A percentile compares a stretch with the other conserved stretches of the same genome.
Evolutionary conservation across 2,329 filamentous ascomycete genomes (phyloP).

Genomic region (Stenocarpella maydis): DNA sequence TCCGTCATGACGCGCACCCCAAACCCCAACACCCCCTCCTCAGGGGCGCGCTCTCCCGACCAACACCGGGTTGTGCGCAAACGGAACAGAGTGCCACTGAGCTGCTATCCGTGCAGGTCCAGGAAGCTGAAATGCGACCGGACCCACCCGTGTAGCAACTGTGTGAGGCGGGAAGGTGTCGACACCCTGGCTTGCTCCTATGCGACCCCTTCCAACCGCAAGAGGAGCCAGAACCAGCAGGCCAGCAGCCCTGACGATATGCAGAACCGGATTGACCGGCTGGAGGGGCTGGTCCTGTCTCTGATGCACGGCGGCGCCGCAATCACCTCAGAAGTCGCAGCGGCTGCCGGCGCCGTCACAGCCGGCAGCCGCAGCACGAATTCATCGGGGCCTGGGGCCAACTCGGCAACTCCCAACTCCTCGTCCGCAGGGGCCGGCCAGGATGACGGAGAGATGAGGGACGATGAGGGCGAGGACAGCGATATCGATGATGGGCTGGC

Average conservation of each 20-base stretch:
- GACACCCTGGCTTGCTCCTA: slow-evolving; percentile 86
- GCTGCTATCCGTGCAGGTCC: slow-evolving; percentile 89
- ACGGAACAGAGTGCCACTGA: slow-evolving; percentile 89
- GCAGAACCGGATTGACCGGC: slow-evolving; percentile 96
- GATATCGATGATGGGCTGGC: slow-evolving; percentile 74
- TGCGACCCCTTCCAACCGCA: slow-evolving; percentile 73
- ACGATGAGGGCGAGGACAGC: slow-evolving; percentile 68
- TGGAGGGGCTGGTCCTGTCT: slow-evolving; percentile 90
- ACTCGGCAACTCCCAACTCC: slow-evolving; percentile 54
- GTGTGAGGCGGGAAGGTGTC: slow-evolving; percentile 86
- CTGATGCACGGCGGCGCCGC: slow-evolving; percentile 86
- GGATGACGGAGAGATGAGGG: slow-evolving; percentile 60
- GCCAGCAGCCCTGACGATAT: slow-evolving; percentile 84
- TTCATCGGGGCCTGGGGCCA: slow-evolving; percentile 43
- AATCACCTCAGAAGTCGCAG: slow-evolving; percentile 47
- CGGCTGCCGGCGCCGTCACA: slow-evolving; percentile 42
- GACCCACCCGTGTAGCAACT: slow-evolving; percentile 91
- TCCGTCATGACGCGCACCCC: slow-evolving; percentile 76
- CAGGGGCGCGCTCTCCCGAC: slow-evolving; percentile 77
- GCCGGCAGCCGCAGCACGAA: slow-evolving; percentile 42
- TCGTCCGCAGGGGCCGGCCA: slow-evolving; percentile 59
- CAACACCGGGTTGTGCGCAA: slow-evolving; percentile 90
- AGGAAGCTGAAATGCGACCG: slow-evolving; percentile 99
- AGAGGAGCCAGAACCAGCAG: slow-evolving; percentile 74
- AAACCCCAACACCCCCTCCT: slow-evolving; percentile 80